Base-by-base conservation (phyloP, 2,329 filamentous ascomycete species). In the Verticillium dahliae region DNA sequence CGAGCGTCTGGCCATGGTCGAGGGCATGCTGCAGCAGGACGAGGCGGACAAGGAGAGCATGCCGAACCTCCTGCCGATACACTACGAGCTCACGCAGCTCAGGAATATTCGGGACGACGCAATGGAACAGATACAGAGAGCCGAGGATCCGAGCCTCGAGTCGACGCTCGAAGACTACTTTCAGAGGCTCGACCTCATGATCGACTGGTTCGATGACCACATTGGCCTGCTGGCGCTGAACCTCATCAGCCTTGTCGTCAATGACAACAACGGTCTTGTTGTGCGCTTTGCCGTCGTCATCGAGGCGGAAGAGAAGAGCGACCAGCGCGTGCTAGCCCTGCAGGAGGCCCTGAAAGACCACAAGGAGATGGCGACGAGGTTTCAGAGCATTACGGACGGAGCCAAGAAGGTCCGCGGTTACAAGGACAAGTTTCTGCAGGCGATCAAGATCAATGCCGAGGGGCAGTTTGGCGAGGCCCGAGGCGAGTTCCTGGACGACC, bases 171-270 rank as follows among this genome's bases (percentile, higher is more conserved):
- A 92, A 70, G 92, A 97, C 73, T 94, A 96, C 76, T 99, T 99
- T 74, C 82, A 88, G 61, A 85, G 90, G 22, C 78, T 99, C 61
- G 93, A 98, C 75, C 88, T 91, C 61, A 89, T 92, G 22, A 89
- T 99, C 65, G 91, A 92, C 67, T 92, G 90, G 88, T 99, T 99
- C 71, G 94, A 99, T 76, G 92, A 96, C 72, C 93, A 98, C 75
- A 85, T 99, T 62, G 93, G 91, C 6, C 85, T 90, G 27, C 87
- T 96, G 56, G 96, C 93, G 65, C 85, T 96, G 75, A 97, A 95
- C 71, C 80, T 99, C 62, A 95, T 99, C 68, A 89, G 88, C 65
- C 81, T 98, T 39, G 88, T 99, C 31, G 88, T 95, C 68, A 84
- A 88, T 50, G 93, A 93, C 64, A 97, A 97, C 71, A 89, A 91